phyloP scores from a whole-genome alignment of 139 green algal species.

The Chlorella sorokiniana region DNA sequence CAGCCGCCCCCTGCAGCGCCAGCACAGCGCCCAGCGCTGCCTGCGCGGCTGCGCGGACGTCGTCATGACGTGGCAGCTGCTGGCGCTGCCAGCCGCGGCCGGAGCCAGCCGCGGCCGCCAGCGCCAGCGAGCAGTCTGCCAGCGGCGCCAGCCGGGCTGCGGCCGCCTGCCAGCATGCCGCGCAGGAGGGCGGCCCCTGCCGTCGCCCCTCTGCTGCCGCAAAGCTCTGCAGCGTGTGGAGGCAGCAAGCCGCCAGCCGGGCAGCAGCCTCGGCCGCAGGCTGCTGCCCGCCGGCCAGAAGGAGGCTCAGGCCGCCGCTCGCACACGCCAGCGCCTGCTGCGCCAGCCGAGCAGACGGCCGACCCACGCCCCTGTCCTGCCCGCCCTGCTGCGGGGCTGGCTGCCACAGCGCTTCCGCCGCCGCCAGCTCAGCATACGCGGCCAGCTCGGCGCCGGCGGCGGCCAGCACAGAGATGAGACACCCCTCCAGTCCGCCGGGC shows the following conservation, averaged over 20 bases:
- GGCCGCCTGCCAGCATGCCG: not conserved
- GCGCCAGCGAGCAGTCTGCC: not conserved
- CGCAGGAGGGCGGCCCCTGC: not conserved
- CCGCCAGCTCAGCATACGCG: conserved; percentile 3
- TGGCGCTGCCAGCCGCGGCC: not conserved
- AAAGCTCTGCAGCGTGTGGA: conserved; percentile 5
- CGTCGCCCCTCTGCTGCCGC: not conserved
- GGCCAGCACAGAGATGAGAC: not conserved
- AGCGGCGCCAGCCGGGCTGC: not conserved
- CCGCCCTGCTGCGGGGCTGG: not conserved
- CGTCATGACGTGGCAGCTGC: not conserved
- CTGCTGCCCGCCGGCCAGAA: not conserved
- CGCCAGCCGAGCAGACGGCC: not conserved
- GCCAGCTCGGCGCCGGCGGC: not conserved
- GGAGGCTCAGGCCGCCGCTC: not conserved
- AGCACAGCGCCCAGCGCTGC: conserved; percentile 2
- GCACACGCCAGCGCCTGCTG: conserved; percentile 2
- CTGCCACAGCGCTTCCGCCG: not conserved
- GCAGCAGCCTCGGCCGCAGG: not conserved
- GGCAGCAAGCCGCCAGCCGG: not conserved
- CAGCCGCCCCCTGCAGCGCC: not conserved
- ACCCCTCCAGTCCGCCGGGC: not conserved
- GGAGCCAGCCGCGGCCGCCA: not conserved
- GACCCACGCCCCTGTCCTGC: not conserved
- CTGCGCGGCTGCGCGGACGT: not conserved